phyloP scores from a whole-genome alignment of 2,329 filamentous ascomycete species.

The Epichloe brachyelytri region DNA sequence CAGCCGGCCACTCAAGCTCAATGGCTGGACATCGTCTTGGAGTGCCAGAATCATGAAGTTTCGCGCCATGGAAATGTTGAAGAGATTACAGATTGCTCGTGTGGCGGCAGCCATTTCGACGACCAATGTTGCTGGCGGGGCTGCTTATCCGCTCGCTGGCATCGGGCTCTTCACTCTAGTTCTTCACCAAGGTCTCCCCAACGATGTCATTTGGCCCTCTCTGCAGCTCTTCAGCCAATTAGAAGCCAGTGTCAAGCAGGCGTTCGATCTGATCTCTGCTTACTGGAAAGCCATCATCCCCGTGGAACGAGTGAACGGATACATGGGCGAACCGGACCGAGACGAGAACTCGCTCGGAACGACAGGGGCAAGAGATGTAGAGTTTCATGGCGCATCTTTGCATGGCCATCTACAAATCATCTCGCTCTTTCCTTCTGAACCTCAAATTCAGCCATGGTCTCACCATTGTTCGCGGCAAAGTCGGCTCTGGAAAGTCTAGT shows the following conservation, averaged over 20 bases:
- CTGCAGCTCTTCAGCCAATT: conserved; percentile 69
- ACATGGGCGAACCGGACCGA: conserved; percentile 78
- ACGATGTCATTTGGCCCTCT: conserved; percentile 79
- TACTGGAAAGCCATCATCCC: conserved; percentile 75
- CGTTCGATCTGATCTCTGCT: conserved; percentile 63
- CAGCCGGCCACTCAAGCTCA: conserved; percentile 50
- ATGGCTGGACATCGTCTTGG: conserved; percentile 27
- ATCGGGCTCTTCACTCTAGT: conserved; percentile 72
- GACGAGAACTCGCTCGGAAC: conserved; percentile 32
- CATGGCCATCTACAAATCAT: conserved; percentile 58
- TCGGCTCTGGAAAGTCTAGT: conserved; percentile 49
- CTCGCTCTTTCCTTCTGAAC: conserved; percentile 35
- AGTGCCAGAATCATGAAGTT: conserved; percentile 23
- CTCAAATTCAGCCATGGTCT: conserved; percentile 36
- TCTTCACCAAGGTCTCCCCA: conserved; percentile 51
- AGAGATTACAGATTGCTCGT: conserved; percentile 23
- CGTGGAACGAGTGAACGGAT: conserved; percentile 67
- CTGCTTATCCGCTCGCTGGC: conserved; percentile 65
- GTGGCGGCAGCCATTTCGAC: conserved; percentile 43
- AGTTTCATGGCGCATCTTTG: conserved; percentile 53
- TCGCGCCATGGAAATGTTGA: conserved; percentile 22
- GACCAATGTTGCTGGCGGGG: conserved; percentile 57
- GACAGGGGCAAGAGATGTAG: conserved; percentile 24
- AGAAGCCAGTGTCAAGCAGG: conserved; percentile 57
- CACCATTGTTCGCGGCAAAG: conserved; percentile 44